Evolutionary conservation across 257 asterid species (phyloP).

Genomic region (Jacaranda mimosifolia): DNA sequence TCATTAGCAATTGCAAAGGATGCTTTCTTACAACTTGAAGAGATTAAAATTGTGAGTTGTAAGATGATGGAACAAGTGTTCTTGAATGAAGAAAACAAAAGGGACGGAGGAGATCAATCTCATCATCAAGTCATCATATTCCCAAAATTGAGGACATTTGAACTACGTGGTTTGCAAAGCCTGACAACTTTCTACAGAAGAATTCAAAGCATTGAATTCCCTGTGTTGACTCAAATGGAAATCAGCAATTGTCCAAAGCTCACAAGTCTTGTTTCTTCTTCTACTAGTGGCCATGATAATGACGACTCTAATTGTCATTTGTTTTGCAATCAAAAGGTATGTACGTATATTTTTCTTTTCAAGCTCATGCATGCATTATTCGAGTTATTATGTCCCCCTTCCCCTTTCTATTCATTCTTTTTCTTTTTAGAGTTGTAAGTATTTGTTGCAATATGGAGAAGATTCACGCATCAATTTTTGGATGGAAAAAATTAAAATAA

Average conservation of each 20-base stretch:
- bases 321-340: conserved; percentile 1
- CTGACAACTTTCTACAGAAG: conserved; percentile 10
- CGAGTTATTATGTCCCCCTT: too few species aligned
- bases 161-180: background rate
- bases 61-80: conserved; percentile 1
- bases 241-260: background rate
- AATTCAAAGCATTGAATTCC: background rate
- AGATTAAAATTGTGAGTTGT: background rate
- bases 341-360: background rate
- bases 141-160: background rate
- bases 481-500: too few species aligned
- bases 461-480: too few species aligned
- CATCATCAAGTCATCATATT: background rate
- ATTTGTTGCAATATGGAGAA: too few species aligned
- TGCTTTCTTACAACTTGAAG: background rate
- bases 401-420: too few species aligned
- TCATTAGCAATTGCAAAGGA: background rate
- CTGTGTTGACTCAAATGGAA: background rate
- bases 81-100: background rate
- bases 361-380: too few species aligned
- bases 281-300: too few species aligned
- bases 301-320: background rate
- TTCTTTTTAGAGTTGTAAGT: too few species aligned
- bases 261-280: background rate
- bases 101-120: background rate